These are phyloP conservation scores for Colletotrichum theobromicola DNA, from an alignment of 2,329 filamentous ascomycete genomes.

Conservation along the genomic window DNA sequence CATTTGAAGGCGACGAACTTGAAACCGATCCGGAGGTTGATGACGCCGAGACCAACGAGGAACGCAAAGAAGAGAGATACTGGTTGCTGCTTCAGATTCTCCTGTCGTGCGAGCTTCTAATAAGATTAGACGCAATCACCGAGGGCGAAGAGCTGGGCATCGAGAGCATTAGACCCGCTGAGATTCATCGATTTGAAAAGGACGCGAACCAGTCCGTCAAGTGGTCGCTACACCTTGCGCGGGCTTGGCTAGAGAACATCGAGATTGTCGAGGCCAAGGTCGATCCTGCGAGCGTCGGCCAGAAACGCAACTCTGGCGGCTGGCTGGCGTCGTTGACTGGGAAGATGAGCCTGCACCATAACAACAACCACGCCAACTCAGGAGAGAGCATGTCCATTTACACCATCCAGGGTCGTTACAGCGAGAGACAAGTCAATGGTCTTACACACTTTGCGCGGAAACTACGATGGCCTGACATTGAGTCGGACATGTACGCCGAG, in stretches of 20 bases:
- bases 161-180: slow-evolving; percentile 56
- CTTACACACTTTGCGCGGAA: slow-evolving; percentile 68
- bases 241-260: slow-evolving; percentile 73
- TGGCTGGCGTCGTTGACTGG: slow-evolving; percentile 66
- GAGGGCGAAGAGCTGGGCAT: slow-evolving; percentile 62
- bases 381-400: slow-evolving; percentile 42
- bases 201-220: slow-evolving; percentile 66
- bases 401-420: slow-evolving; percentile 59
- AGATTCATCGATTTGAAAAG: slow-evolving; percentile 66
- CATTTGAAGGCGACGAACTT: slow-evolving; percentile 54
- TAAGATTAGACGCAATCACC: slow-evolving; percentile 68
- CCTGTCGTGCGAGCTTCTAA: slow-evolving; percentile 68
- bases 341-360: slow-evolving; percentile 52
- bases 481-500: slow-evolving; percentile 54
- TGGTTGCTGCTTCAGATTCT: slow-evolving; percentile 72
- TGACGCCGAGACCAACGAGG: slow-evolving; percentile 51
- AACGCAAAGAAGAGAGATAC: slow-evolving; percentile 66
- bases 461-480: slow-evolving; percentile 67
- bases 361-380: slow-evolving; percentile 23
- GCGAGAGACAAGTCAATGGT: slow-evolving; percentile 64
- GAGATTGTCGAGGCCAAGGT: slow-evolving; percentile 49
- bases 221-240: slow-evolving; percentile 70
- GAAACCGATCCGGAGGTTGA: slow-evolving; percentile 58
- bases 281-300: slow-evolving; percentile 23
- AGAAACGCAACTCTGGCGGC: slow-evolving; percentile 35